A percentile compares a stretch with the other conserved stretches of the same genome.
These are phyloP conservation scores for Musa balbisiana DNA, from an alignment of 202 grass and related monocot species.

Conservation along the genomic window DNA sequence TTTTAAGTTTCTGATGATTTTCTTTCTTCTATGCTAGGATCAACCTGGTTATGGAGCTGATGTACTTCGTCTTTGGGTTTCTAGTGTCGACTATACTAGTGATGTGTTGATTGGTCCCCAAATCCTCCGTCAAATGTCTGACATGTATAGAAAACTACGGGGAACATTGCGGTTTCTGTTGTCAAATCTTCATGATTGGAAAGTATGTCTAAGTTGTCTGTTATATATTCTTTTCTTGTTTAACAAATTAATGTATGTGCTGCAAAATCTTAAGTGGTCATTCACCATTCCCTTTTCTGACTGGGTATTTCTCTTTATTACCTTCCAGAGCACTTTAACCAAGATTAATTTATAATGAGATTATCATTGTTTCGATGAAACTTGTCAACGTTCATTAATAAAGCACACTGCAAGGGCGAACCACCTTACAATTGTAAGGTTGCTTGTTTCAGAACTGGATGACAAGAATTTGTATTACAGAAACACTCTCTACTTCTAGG, in stretches of 20 bases:
- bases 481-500: too few species aligned
- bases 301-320: neutral
- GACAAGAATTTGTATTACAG: too few species aligned
- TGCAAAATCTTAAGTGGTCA: neutral
- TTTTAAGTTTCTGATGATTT: constrained; percentile 11
- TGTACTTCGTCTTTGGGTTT: constrained; percentile 96
- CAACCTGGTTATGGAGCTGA: constrained; percentile 88
- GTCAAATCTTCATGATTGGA: constrained; percentile 95
- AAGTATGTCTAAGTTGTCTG: constrained; percentile 43
- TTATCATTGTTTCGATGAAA: neutral
- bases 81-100: constrained; percentile 87
- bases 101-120: constrained; percentile 77
- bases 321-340: neutral
- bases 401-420: neutral
- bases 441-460: too few species aligned
- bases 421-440: too few species aligned
- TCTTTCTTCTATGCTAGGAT: constrained; percentile 40
- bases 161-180: constrained; percentile 89
- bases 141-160: constrained; percentile 89
- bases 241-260: neutral
- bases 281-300: neutral
- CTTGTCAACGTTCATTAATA: neutral
- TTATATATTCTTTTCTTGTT: constrained; percentile 23
- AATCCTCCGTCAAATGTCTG: constrained; percentile 86
- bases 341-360: neutral